phyloP scores from a whole-genome alignment of 257 asterid species.

The Plectranthus barbatus region DNA sequence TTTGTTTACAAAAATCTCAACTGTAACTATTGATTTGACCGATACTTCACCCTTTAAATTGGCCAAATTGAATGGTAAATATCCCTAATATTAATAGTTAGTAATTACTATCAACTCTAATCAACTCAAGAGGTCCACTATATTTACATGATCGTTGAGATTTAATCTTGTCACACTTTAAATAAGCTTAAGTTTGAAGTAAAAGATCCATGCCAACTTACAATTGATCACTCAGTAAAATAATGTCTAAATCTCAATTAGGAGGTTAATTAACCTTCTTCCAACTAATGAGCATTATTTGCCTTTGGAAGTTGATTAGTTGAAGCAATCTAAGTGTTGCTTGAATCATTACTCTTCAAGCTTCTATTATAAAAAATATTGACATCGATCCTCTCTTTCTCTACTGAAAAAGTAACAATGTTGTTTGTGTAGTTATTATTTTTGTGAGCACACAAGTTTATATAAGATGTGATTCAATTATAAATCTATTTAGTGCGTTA shows the following conservation, averaged over 20 bases:
- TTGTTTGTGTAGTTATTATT: too few species aligned
- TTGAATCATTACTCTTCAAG: not conserved
- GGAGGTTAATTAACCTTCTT: not conserved
- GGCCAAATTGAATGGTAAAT: too few species aligned
- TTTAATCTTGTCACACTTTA: not conserved
- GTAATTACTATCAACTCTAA: not conserved
- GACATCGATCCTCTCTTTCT: too few species aligned
- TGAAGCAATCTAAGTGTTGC: not conserved
- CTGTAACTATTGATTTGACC: too few species aligned
- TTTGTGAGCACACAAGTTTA: too few species aligned
- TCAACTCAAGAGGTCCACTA: not conserved
- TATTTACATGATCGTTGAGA: not conserved
- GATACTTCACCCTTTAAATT: too few species aligned
- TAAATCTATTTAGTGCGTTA: too few species aligned
- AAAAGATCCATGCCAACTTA: constrained; percentile 1
- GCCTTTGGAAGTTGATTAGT: not conserved
- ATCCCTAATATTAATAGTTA: too few species aligned
- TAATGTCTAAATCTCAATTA: not conserved
- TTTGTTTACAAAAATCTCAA: too few species aligned
- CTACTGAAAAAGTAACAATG: too few species aligned
- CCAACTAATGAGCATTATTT: not conserved
- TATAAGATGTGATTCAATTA: too few species aligned
- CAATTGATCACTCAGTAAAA: not conserved
- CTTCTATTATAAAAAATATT: too few species aligned
- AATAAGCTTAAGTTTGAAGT: constrained; percentile 6